Percentiles rank a stretch among this genome's conserved stretches.
Evolutionary conservation across 495 filamentous ascomycete genomes (phyloP).

Genomic region (Aspergillus biplanus): DNA sequence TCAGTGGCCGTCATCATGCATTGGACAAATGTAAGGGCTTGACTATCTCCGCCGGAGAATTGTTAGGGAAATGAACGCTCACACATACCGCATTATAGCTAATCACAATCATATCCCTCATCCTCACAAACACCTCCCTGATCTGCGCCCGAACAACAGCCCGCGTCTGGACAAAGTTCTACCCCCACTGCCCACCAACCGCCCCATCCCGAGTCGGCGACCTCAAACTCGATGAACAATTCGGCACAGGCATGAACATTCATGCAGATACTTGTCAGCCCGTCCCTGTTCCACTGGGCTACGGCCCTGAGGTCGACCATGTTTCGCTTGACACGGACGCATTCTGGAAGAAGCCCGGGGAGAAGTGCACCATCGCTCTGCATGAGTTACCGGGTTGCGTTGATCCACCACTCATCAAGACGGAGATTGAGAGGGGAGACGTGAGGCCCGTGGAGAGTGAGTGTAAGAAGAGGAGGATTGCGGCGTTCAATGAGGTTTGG

Average conservation of each 20-base stretch:
- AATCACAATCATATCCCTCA: constrained; percentile 24
- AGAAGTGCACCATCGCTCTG: constrained; percentile 41
- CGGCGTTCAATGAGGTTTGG: constrained; percentile 39
- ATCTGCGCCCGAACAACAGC: constrained; percentile 30
- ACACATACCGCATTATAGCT: neutral
- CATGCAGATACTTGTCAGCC: constrained; percentile 32
- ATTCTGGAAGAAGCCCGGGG: constrained; percentile 22
- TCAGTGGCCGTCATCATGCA: constrained; percentile 15
- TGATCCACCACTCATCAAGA: constrained; percentile 35
- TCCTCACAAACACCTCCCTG: constrained; percentile 31
- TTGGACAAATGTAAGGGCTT: constrained; percentile 15
- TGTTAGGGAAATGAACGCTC: too few relatives aligned
- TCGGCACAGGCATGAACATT: constrained; percentile 31
- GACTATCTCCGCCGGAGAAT: too few relatives aligned
- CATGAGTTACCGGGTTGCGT: constrained; percentile 43
- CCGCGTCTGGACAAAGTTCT: constrained; percentile 43
- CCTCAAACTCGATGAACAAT: constrained; percentile 36
- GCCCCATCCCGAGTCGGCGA: constrained; percentile 24
- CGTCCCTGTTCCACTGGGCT: constrained; percentile 36
- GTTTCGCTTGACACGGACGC: constrained; percentile 41
- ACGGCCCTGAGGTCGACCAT: constrained; percentile 31
- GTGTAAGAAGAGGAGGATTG: constrained; percentile 33
- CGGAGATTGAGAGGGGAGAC: constrained; percentile 24
- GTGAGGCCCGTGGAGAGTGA: constrained; percentile 22
- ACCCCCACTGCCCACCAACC: constrained; percentile 35